Base-by-base conservation (phyloP, 768 basidiomycete species). In the Clitopilus hobsonii region DNA sequence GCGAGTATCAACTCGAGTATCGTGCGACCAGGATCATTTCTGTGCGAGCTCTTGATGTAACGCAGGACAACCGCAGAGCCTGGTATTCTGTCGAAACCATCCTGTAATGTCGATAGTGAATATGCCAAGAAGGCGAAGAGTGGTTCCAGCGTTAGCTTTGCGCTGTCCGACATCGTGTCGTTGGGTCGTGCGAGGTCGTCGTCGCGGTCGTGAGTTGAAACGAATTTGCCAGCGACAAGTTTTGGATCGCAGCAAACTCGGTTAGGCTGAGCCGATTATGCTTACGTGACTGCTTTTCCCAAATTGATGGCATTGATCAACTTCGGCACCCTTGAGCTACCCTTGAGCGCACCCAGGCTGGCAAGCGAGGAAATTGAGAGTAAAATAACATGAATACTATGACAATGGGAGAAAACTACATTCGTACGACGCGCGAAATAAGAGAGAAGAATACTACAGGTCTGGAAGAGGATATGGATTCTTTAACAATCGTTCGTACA, bases 21-120 rank as follows among this genome's bases (percentile, higher is more conserved):
- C 0, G 93, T 94, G 53, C 97, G 80, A 27, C 89, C 91, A 1
- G 97, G 97, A 71, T 99, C 97, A 67, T 99, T 90, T 70, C 91
- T 90, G 69, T 99, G 95, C 0, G 92, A 95, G 25, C 91, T 93
- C 72, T 84, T 88, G 74, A 98, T 90, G 68, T 97, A 97, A 61
- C 95, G 89, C 58, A 89, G 82, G 58, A 93, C 71, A 56, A 94
- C 88, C 2, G 86, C 84, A 7, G 91, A 92, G 38, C 91, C 91
- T 6, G 91, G 91, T 14, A 93, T 69, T 57, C 79, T 83, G 73
- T 81, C 84, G 69, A 94, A 94, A 0, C 80, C 77, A 14, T 76
- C 72, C 69, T 91, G 84, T 2, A 84, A 62, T 1, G 79, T 81
- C 2, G 79, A 71, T 36, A 90, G 71, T 0, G 83, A 77, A 47